These are phyloP conservation scores for Verbena officinalis DNA, from an alignment of 257 asterid species.

Conservation along the genomic window DNA sequence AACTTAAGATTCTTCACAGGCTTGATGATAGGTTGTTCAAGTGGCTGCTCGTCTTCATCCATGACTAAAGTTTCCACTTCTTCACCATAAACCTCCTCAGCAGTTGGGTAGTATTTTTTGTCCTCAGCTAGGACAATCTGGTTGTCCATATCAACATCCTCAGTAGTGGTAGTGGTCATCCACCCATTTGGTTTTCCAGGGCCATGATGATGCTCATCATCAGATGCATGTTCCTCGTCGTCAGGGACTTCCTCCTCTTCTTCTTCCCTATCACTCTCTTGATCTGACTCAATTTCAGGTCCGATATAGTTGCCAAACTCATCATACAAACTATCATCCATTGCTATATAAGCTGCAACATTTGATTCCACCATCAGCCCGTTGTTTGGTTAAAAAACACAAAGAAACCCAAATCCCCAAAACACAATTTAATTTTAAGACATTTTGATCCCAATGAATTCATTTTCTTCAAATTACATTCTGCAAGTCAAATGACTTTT, in stretches of 20 bases:
- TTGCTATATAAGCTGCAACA: slow-evolving; percentile 41
- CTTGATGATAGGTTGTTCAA: slow-evolving; percentile 78
- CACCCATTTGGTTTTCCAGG: slow-evolving; percentile 86
- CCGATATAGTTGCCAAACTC: slow-evolving; percentile 97
- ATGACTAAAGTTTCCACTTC: slow-evolving; percentile 94
- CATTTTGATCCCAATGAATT: too few species aligned
- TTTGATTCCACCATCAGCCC: slow-evolving; percentile 7
- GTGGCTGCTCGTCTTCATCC: slow-evolving; percentile 98
- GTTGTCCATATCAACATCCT: slow-evolving; percentile 89
- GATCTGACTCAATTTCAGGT: slow-evolving; percentile 95
- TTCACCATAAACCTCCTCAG: slow-evolving; percentile 97
- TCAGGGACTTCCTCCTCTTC: slow-evolving; percentile 84
- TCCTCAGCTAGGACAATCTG: slow-evolving; percentile 95
- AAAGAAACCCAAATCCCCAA: neutral
- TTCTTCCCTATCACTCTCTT: slow-evolving; percentile 82
- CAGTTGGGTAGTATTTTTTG: slow-evolving; percentile 93
- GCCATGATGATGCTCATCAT: slow-evolving; percentile 66
- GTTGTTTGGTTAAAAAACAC: neutral
- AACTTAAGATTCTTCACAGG: slow-evolving; percentile 91
- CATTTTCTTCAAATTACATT: too few species aligned
- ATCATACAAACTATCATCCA: slow-evolving; percentile 95
- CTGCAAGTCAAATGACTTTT: too few species aligned
- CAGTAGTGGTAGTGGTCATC: slow-evolving; percentile 58
- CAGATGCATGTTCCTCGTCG: slow-evolving; percentile 66
- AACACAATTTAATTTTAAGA: slow-evolving; percentile 1